Conservation (phyloP, 1,139 yeast species). For the Saccharomyces pastorianus region DNA sequence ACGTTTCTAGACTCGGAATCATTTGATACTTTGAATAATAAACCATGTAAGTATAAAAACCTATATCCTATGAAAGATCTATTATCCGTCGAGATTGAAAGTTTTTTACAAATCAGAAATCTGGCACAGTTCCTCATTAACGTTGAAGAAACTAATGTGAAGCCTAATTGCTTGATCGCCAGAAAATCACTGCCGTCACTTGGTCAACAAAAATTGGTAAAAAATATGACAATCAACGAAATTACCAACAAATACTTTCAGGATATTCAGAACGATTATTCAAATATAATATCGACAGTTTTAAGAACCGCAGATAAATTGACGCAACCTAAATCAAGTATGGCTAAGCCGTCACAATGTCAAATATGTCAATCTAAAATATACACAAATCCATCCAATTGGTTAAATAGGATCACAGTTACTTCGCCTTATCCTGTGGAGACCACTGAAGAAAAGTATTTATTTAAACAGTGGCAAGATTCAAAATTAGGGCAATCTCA, state of each 20-base stretch:
- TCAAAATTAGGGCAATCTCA: slow-evolving; percentile 11
- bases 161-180: neutral
- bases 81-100: slow-evolving; percentile 51
- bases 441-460: slow-evolving; percentile 41
- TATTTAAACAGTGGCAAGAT: slow-evolving; percentile 33
- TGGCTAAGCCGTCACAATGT: slow-evolving; percentile 33
- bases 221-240: slow-evolving; percentile 73
- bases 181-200: neutral
- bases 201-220: slow-evolving; percentile 33
- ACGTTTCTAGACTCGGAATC: slow-evolving; percentile 42
- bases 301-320: slow-evolving; percentile 82
- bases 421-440: slow-evolving; percentile 45
- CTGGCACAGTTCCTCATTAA: slow-evolving; percentile 7
- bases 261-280: slow-evolving; percentile 70
- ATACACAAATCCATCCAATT: slow-evolving; percentile 50
- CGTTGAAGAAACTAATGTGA: slow-evolving; percentile 5
- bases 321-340: slow-evolving; percentile 39
- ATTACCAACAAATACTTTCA: slow-evolving; percentile 67
- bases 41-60: slow-evolving; percentile 34
- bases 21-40: slow-evolving; percentile 23
- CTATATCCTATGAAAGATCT: slow-evolving; percentile 73
- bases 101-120: slow-evolving; percentile 35
- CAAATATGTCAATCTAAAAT: slow-evolving; percentile 45
- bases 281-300: slow-evolving; percentile 89
- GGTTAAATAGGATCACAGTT: slow-evolving; percentile 73